Base-by-base conservation (phyloP, 1,139 yeast genomes). In the Hansenula lynferdii region DNA sequence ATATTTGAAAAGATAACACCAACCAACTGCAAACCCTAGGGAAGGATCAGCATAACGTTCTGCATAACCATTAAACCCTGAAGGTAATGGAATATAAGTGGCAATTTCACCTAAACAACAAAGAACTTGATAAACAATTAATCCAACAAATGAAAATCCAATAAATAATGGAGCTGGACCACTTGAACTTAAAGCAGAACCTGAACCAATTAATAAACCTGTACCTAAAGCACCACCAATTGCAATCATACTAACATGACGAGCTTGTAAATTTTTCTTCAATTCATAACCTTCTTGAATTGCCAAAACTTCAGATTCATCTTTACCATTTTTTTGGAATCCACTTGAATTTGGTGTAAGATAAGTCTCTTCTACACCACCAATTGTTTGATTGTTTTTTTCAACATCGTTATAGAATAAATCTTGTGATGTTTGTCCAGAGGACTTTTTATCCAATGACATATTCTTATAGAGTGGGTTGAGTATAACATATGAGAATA, bases 151-250 rank as follows among this genome's bases (percentile, higher is more conserved):
- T 35, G 75, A 74, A 58, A 81, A 87, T 35, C 89, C 89, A 43
- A 80, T 74, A 28, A 85, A 61, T 28, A 85, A 64, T 33, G 85
- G 80, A 8, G 85, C 92, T 3, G 95, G 95, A n/a, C 96, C 96
- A 28, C 92, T 90, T 26, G 72, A 65, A 34, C 68, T 58, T 48
- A 85, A 65, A 0, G 89, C 77, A 19, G 70, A 64, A 33, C 94
- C 95, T 19, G 84, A 74, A 39, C 95, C 95, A 33, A 87, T 80
- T 42, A 78, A 70, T 36, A 83, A 60, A 36, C 90, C 92, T 5
- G 86, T 80, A 63, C 95, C 96, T 38, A 86, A 80, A 41, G 89
- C 81, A 25, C 94, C 86, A 28, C 94, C 95, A 38, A 86, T 72
- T 34, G 95, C 86, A 49, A 86, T 84, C 92, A 84, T 81, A 39